Conservation (phyloP, 179 eudicot genomes). For the Gypsophila paniculata region DNA sequence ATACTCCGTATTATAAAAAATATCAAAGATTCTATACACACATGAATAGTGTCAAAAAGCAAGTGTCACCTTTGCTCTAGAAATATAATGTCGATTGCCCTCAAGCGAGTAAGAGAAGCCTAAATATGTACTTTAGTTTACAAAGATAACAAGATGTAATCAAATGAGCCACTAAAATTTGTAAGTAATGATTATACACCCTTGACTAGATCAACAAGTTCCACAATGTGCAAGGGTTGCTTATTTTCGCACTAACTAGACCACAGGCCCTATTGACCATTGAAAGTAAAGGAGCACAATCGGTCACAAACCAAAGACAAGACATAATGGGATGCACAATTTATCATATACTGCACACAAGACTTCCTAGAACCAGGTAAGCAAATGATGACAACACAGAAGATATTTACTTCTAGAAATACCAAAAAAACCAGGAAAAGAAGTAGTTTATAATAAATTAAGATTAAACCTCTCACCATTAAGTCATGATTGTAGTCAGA, state of each 20-base stretch:
- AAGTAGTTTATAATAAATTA: conserved; percentile 1
- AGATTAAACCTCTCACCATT: conserved; percentile 38
- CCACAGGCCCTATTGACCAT: not conserved
- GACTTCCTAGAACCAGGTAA: not conserved
- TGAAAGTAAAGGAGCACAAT: not conserved
- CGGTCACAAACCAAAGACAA: not conserved
- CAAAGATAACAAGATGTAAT: not conserved
- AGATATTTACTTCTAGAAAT: not conserved
- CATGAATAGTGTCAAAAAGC: too few relatives aligned
- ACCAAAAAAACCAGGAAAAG: not conserved
- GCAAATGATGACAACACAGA: not conserved
- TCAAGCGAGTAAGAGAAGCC: conserved; percentile 5
- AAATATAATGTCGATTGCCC: not conserved
- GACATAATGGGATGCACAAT: not conserved
- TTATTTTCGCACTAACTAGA: not conserved
- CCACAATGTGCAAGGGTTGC: not conserved
- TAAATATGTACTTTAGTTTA: not conserved
- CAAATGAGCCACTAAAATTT: not conserved
- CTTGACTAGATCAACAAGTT: not conserved
- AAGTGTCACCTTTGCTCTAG: not conserved
- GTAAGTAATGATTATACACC: not conserved
- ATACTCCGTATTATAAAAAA: too few relatives aligned
- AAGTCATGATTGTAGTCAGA: conserved; percentile 48
- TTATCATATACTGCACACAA: not conserved
- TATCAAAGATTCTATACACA: too few relatives aligned